phyloP scores from a whole-genome alignment of 345 rosid species.

The Garcia nutans region DNA sequence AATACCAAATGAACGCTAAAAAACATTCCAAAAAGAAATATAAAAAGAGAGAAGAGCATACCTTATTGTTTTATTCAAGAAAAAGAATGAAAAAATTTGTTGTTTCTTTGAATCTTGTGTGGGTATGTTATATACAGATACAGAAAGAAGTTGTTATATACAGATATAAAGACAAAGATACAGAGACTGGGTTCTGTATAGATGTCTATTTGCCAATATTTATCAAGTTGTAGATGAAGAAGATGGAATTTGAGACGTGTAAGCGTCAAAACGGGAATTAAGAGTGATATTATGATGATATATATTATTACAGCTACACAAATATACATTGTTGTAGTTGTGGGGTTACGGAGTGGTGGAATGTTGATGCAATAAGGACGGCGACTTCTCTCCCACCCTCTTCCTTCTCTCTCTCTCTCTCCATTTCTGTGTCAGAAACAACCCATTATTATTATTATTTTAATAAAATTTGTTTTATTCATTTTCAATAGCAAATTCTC shows the following conservation, averaged over 20 bases:
- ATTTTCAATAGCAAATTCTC: too few species aligned
- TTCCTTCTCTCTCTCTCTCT: not conserved
- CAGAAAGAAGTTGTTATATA: not conserved
- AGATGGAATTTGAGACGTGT: not conserved
- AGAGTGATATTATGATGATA: too few species aligned
- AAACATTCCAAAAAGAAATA: not conserved
- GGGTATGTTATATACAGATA: not conserved
- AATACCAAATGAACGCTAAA: not conserved
- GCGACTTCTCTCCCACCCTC: constrained; percentile 34
- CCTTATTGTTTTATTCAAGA: constrained; percentile 7
- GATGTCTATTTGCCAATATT: not conserved
- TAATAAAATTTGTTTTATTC: too few species aligned
- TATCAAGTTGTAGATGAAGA: constrained; percentile 6
- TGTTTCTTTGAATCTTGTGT: not conserved
- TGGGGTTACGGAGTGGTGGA: too few species aligned
- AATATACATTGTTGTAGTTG: too few species aligned
- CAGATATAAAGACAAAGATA: not conserved
- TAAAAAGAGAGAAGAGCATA: not conserved
- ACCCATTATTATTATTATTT: too few species aligned
- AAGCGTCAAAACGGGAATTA: too few species aligned
- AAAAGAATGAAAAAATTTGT: not conserved
- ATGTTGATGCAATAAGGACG: constrained; percentile 28
- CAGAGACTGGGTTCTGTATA: too few species aligned
- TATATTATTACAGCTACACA: too few species aligned
- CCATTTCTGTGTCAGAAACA: too few species aligned